Evolutionary conservation across 2,329 filamentous ascomycete genomes (phyloP), one percentile per base, ranked within the genome.

Genomic region (Penicillium sp.): DNA sequence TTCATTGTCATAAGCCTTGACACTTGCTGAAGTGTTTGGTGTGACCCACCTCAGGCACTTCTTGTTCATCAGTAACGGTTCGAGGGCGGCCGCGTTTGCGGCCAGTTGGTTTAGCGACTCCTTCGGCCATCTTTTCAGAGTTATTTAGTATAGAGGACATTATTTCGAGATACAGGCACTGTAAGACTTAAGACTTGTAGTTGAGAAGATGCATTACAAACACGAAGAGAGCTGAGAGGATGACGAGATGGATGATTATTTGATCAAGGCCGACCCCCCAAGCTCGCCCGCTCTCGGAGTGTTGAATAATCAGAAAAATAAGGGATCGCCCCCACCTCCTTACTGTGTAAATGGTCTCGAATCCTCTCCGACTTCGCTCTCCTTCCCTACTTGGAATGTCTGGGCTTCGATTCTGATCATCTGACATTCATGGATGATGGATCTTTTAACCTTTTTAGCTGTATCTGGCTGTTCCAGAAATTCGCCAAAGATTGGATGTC

Each of bases 11-110:
- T 56, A 27, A 58, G 51, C 46, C 41, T 42, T 8, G 11, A 3
- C 27, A 10, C 16, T 19, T 19, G 36, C 18, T 19, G 36, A 12
- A 22, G 37, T 12, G 11, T 49, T 45, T 42, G 28, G 27, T 2
- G 9, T 39, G 29, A 47, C 57, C 49, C 49, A 63, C 61, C 51
- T 63, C 61, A 25, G 58, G 58, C 12, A 54, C 51, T 47, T 59
- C 50, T 35, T 60, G 48, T 18, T 62, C 53, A 36, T 59, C 51
- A 19, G 50, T 56, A 27, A 46, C 48, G 13, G 41, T 57, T 30
- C 59, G 58, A 34, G 61, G 59, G 12, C 61, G 59, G 14, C 61
- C 61, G 47, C 59, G 48, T 46, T 63, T 62, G 43, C 61, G 59
- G 38, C 55, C 55, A 31, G 40, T 41, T 25, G 56, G 38, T 30